Conservation (phyloP, 106 monocot genomes). For the Hemerocallis citrina region DNA sequence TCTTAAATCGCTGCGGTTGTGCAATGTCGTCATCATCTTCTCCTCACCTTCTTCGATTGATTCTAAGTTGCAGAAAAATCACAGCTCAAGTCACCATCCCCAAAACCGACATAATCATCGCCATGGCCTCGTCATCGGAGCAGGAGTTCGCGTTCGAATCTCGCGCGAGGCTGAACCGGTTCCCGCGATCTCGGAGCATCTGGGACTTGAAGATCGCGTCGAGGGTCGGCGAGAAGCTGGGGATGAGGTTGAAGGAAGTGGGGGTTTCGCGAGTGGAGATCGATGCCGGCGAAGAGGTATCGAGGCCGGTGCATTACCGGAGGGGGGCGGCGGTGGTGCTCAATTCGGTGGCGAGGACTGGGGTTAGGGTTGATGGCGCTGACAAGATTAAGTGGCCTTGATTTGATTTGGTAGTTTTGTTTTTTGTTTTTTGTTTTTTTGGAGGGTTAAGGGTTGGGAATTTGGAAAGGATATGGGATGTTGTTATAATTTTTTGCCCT, state of each 20-base stretch:
- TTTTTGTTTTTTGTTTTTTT: no score
- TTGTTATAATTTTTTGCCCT: no score
- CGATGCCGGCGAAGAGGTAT: conserved; percentile 3
- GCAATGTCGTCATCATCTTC: no score
- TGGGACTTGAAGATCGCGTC: conserved; percentile 15
- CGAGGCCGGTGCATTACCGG: conserved; percentile 6
- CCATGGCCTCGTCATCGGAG: conserved; percentile 16
- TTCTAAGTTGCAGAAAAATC: conserved; percentile 14
- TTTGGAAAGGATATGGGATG: no score
- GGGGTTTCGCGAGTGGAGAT: conserved; percentile 8
- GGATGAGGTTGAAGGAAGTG: conserved; percentile 5
- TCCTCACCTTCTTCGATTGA: conserved; percentile 13
- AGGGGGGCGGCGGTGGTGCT: background rate
- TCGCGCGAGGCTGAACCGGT: conserved; percentile 4
- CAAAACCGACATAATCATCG: conserved; percentile 7
- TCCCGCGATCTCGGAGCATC: conserved; percentile 8
- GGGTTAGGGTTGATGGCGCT: conserved; percentile 9
- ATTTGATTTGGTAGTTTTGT: no score
- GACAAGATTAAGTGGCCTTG: background rate
- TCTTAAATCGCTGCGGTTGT: no score
- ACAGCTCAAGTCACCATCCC: conserved; percentile 15
- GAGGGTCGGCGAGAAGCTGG: conserved; percentile 16
- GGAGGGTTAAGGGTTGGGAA: no score
- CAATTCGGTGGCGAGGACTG: conserved; percentile 8
- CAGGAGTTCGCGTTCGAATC: conserved; percentile 11